These are phyloP conservation scores for Fusarium dlaminii DNA, from an alignment of 2,329 filamentous ascomycete genomes.

Conservation along the genomic window DNA sequence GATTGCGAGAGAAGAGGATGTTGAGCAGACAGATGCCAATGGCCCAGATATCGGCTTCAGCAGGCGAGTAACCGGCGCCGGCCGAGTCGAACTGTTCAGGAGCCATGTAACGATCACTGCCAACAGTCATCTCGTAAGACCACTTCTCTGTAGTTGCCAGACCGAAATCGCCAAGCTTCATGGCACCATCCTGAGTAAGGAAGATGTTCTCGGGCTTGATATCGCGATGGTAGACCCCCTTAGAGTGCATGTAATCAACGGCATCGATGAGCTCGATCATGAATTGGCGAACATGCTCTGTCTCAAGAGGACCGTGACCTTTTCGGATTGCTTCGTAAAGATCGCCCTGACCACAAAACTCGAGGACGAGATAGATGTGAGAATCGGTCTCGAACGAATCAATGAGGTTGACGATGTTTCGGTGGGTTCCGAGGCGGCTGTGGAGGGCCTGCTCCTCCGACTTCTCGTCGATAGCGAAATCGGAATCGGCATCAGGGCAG, in stretches of 20 bases:
- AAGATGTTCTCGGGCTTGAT: conserved; percentile 99
- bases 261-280: conserved; percentile 95
- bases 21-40: conserved; percentile 97
- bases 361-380: conserved; percentile 91
- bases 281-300: conserved; percentile 95
- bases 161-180: conserved; percentile 98
- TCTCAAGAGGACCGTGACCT: conserved; percentile 88
- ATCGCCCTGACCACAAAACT: conserved; percentile 95
- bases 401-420: conserved; percentile 93
- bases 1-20: conserved; percentile 95
- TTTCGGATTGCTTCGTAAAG: conserved; percentile 96
- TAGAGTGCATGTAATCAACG: conserved; percentile 88
- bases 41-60: conserved; percentile 95
- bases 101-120: conserved; percentile 99
- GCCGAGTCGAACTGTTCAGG: conserved; percentile 96
- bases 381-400: conserved; percentile 91
- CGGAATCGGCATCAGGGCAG: conserved; percentile 66
- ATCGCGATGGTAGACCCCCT: conserved; percentile 94
- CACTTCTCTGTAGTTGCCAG: conserved; percentile 88
- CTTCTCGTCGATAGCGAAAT: conserved; percentile 81
- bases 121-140: conserved; percentile 93
- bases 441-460: conserved; percentile 86
- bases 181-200: conserved; percentile 81
- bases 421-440: conserved; percentile 78
- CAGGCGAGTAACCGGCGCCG: conserved; percentile 88